phyloP scores from a whole-genome alignment of 2,329 filamentous ascomycete genomes.

The Scedosporium apiospermum region DNA sequence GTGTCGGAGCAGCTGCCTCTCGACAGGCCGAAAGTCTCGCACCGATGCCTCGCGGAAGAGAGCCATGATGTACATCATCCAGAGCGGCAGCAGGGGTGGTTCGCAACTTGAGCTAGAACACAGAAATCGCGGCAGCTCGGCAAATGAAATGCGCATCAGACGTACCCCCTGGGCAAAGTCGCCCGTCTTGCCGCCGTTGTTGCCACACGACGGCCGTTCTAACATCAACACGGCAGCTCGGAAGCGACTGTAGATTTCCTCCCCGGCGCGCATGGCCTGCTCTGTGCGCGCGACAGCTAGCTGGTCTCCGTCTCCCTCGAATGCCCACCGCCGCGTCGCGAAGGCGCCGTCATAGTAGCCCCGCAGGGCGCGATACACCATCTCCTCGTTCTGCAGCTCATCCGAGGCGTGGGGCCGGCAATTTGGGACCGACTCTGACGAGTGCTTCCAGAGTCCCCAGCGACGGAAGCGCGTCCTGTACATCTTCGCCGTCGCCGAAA shows the following conservation, averaged over 20 bases:
- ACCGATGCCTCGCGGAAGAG: neutral
- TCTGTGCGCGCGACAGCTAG: neutral
- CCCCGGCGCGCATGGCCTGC: neutral
- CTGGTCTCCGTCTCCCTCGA: neutral
- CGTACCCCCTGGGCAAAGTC: neutral
- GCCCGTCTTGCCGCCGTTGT: neutral
- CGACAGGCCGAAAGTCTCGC: neutral
- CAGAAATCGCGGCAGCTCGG: neutral
- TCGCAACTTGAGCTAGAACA: neutral
- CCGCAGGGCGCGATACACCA: neutral
- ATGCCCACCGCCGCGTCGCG: neutral
- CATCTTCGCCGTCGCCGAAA: neutral
- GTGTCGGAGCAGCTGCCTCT: neutral
- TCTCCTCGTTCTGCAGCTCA: neutral
- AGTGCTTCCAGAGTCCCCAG: neutral
- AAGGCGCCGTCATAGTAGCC: neutral
- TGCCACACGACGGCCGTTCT: neutral
- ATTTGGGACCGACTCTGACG: neutral
- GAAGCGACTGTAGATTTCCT: neutral
- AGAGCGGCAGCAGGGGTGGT: neutral
- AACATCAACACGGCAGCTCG: neutral
- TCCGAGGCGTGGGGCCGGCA: neutral
- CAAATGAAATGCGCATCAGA: neutral
- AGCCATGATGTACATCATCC: neutral
- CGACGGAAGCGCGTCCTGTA: neutral